phyloP scores from a whole-genome alignment of 106 monocot species.

The Platanthera guangdongensis region DNA sequence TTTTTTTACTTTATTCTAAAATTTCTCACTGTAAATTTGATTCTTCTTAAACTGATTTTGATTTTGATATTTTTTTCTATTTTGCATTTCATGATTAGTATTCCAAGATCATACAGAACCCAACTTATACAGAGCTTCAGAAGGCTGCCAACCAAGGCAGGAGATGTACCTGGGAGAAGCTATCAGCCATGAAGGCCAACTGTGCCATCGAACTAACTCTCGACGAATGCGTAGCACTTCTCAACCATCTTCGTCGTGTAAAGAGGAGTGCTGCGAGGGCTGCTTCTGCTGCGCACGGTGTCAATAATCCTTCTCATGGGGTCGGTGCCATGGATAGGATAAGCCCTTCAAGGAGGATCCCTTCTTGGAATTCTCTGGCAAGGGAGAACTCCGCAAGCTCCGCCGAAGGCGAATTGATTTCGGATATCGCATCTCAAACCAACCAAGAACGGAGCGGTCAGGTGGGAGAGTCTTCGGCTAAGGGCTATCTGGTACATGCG shows the following conservation, averaged over 20 bases:
- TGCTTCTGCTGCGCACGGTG: constrained; percentile 36
- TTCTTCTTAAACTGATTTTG: not conserved
- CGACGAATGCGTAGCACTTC: constrained; percentile 71
- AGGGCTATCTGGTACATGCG: not conserved
- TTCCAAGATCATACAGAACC: constrained; percentile 76
- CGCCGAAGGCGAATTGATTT: constrained; percentile 33
- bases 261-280: constrained; percentile 61
- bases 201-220: constrained; percentile 77
- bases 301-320: not conserved
- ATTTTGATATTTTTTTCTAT: not conserved
- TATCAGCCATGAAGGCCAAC: constrained; percentile 74
- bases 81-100: constrained; percentile 27
- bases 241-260: constrained; percentile 76
- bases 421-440: constrained; percentile 10
- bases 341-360: constrained; percentile 47
- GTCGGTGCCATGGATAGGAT: constrained; percentile 8
- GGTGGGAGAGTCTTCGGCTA: constrained; percentile 6
- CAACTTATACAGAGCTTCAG: constrained; percentile 62
- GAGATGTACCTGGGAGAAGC: constrained; percentile 83
- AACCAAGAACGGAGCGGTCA: constrained; percentile 11
- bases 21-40: not conserved
- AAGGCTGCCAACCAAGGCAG: constrained; percentile 85
- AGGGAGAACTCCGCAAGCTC: constrained; percentile 58
- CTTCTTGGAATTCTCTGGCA: constrained; percentile 60
- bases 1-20: not conserved